Conservation (phyloP, 1,284 basidiomycete species). For the Cryptococcus hybrid region DNA sequence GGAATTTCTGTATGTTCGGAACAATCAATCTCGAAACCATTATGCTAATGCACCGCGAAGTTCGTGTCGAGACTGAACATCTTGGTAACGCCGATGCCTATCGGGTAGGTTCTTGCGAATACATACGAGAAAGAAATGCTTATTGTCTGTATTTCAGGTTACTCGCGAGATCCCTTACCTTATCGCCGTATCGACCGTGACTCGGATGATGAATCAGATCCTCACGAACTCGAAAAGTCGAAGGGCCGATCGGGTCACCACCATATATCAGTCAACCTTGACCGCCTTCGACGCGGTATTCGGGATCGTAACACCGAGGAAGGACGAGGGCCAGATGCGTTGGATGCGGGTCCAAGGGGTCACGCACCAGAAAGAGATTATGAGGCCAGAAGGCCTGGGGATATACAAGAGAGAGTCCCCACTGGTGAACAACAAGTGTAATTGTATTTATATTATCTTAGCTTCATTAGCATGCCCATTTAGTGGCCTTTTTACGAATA, state of each 20-base stretch:
- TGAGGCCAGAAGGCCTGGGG: constrained; percentile 40
- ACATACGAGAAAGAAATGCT: too few relatives aligned
- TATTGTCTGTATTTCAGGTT: too few relatives aligned
- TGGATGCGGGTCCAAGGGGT: constrained; percentile 36
- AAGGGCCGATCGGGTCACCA: not conserved
- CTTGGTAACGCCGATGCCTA: constrained; percentile 51
- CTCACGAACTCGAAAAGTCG: not conserved
- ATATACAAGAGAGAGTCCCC: constrained; percentile 8
- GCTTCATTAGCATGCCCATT: too few relatives aligned
- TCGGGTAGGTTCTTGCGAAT: constrained; percentile 17
- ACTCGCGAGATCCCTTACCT: constrained; percentile 45
- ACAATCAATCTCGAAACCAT: not conserved
- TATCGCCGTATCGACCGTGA: constrained; percentile 32
- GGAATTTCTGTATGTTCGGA: constrained; percentile 78
- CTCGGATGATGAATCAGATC: constrained; percentile 13
- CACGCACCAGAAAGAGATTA: constrained; percentile 37
- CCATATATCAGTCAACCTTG: not conserved
- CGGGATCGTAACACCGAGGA: not conserved
- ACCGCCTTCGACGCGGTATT: not conserved
- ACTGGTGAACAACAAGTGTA: not conserved
- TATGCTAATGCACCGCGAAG: constrained; percentile 16
- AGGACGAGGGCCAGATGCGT: constrained; percentile 34
- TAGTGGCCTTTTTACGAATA: too few relatives aligned
- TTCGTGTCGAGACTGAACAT: constrained; percentile 51
- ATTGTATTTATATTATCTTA: too few relatives aligned